Base-by-base conservation (phyloP, 495 filamentous ascomycete species). In the Talaromyces borbonicus region DNA sequence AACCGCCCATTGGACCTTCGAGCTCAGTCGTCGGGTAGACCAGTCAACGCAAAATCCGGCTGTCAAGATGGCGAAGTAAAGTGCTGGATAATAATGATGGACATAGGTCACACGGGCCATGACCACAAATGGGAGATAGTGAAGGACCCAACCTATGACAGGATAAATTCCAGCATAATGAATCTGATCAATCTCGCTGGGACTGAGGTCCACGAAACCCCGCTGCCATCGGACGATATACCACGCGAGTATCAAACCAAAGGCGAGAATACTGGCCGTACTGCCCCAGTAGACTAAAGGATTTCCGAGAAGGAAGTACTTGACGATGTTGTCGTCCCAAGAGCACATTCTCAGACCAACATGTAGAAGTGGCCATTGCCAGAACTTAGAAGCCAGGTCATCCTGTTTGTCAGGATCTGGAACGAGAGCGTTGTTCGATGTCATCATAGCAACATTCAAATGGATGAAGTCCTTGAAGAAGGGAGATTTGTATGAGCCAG, bases 381-480 rank as follows among this genome's bases (percentile, higher is more conserved):
- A 98, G 70, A 90, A 95, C 47, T 89, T 77, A 15, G 92, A 97
- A 33, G 92, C 93, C 23, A 98, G 74, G 59, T 98, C 92, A 59
- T 98, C 92, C 66, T 97, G 92, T 74, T 98, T 98, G 63, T 98
- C 92, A 3, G 92, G 93, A 57, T 98, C 93, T 8, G 92, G 92
- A 33, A 98, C 90, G 16, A 98, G 78, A 30, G 92, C 92, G 60
- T 98, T 98, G 71, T 98, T 98, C 11, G 93, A 97, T 14, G 92
- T 98, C 93, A 97, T 96, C 92, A 98, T 98, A 44, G 93, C 92
- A 48, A 98, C 92, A 63, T 98, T 98, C 38, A 98, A 61, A 60
- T 98, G 92, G 54, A 98, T 79, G 62, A 98, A 98, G 66, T 97
- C 93, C 57, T 87, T 87, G 47, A 93, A 63, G 72, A 98, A 98